A percentile compares a stretch with the other conserved stretches of the same genome.
phyloP scores from a whole-genome alignment of 495 filamentous ascomycete genomes.

The Lichina pygmaea region DNA sequence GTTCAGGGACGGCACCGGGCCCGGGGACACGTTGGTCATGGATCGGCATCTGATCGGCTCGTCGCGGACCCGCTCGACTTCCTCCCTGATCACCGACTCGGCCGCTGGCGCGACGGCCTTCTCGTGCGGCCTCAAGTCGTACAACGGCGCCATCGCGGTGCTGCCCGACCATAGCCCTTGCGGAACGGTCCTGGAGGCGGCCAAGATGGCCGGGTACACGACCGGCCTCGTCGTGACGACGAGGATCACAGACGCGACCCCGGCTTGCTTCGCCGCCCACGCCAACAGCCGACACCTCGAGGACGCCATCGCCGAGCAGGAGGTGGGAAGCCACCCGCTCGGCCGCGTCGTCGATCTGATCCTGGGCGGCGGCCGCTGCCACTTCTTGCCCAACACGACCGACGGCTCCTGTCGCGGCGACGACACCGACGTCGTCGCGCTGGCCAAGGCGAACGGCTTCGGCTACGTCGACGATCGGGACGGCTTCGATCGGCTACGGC shows the following conservation, averaged over 20 bases:
- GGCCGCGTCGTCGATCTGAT: slow-evolving; percentile 76
- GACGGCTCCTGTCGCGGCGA: slow-evolving; percentile 54
- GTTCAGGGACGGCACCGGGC: slow-evolving; percentile 31
- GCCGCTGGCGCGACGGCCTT: slow-evolving; percentile 93
- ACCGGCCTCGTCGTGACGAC: slow-evolving; percentile 93
- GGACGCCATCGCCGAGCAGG: slow-evolving; percentile 76
- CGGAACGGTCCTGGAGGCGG: slow-evolving; percentile 84
- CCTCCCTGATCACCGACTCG: slow-evolving; percentile 70
- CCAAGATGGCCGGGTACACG: slow-evolving; percentile 68
- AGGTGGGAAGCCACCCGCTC: slow-evolving; percentile 64
- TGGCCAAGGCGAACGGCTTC: slow-evolving; percentile 55
- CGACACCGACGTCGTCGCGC: slow-evolving; percentile 33
- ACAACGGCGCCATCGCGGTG: slow-evolving; percentile 86
- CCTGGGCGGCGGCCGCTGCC: slow-evolving; percentile 76
- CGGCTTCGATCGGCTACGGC: slow-evolving; percentile 50
- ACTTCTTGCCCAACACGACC: slow-evolving; percentile 63
- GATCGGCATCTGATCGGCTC: slow-evolving; percentile 74
- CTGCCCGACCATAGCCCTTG: slow-evolving; percentile 65
- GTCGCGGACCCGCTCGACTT: slow-evolving; percentile 60
- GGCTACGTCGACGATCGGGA: slow-evolving; percentile 42
- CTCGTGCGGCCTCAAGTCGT: slow-evolving; percentile 73
- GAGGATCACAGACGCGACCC: slow-evolving; percentile 88
- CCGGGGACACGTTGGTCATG: slow-evolving; percentile 44
- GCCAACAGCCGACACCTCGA: slow-evolving; percentile 54
- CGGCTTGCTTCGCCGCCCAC: slow-evolving; percentile 81